Evolutionary conservation across 2,329 filamentous ascomycete genomes (phyloP).

Genomic region (Fusarium decemcellulare): DNA sequence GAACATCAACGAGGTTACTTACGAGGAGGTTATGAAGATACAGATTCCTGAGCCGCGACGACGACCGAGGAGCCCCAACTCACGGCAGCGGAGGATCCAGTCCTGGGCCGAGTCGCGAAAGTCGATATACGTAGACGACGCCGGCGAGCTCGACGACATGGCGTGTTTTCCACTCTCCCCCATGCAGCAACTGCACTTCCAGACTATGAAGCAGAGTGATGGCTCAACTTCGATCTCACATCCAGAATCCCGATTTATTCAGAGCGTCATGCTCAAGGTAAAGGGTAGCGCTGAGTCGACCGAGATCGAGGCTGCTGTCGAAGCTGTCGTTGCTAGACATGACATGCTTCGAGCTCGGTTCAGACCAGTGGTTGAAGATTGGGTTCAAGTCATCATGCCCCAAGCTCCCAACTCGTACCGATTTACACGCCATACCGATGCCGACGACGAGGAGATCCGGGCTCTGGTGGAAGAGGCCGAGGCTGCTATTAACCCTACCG

Average conservation of each 20-base stretch:
- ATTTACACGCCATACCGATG: conserved; percentile 59
- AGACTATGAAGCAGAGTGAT: conserved; percentile 59
- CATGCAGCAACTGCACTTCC: conserved; percentile 69
- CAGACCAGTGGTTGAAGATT: conserved; percentile 53
- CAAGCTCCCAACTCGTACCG: conserved; percentile 59
- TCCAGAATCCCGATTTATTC: conserved; percentile 64
- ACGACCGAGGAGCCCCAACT: conserved; percentile 6
- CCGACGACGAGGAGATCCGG: conserved; percentile 58
- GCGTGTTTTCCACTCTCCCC: conserved; percentile 63
- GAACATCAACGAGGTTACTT: conserved; percentile 63
- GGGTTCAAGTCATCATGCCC: conserved; percentile 62
- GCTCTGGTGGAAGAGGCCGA: conserved; percentile 59
- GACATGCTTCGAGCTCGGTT: conserved; percentile 67
- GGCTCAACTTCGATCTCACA: conserved; percentile 48
- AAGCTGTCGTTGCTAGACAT: conserved; percentile 64
- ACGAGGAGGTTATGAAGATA: conserved; percentile 62
- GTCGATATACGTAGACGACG: conserved; percentile 47
- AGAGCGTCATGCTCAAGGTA: conserved; percentile 63
- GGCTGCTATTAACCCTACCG: conserved; percentile 61
- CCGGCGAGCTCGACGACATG: conserved; percentile 41
- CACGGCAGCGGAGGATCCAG: conserved; percentile 16
- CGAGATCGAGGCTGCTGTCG: conserved; percentile 63
- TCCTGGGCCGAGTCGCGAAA: conserved; percentile 33
- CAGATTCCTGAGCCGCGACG: conserved; percentile 57
- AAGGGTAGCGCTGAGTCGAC: conserved; percentile 57